phyloP scores from a whole-genome alignment of 164 flowering plant species.

The Liriodendron chinense region DNA sequence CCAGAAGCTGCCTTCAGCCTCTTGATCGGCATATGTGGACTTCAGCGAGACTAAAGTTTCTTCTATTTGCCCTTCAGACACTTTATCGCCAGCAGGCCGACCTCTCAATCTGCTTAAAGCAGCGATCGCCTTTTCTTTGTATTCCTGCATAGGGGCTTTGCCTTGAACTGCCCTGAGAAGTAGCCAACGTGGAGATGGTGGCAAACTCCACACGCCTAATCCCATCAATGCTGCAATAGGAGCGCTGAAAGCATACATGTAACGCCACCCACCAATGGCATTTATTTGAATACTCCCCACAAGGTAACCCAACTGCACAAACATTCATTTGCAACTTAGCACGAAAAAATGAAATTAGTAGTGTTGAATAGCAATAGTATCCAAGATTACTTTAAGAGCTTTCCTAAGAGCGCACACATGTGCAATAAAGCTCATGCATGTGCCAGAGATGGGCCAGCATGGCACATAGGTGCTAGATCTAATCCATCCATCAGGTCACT shows the following conservation, averaged over 20 bases:
- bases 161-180: conserved; percentile 92
- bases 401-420: too few relatives aligned
- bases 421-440: too few relatives aligned
- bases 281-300: conserved; percentile 71
- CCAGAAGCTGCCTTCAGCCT: conserved; percentile 65
- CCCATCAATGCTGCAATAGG: conserved; percentile 80
- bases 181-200: conserved; percentile 90
- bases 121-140: conserved; percentile 67
- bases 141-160: conserved; percentile 61
- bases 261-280: conserved; percentile 91
- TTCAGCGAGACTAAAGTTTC: conserved; percentile 70
- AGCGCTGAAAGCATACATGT: conserved; percentile 78
- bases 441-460: too few relatives aligned
- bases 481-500: too few relatives aligned
- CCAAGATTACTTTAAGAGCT: not conserved
- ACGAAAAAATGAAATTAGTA: not conserved
- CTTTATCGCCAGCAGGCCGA: conserved; percentile 62
- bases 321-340: conserved; percentile 1
- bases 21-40: conserved; percentile 54
- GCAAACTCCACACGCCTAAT: conserved; percentile 83
- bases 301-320: conserved; percentile 76
- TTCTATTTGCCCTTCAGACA: conserved; percentile 73
- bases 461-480: too few relatives aligned
- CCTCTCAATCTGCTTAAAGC: conserved; percentile 78
- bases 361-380: not conserved